Evolutionary conservation across 1,284 basidiomycete species (phyloP).

Genomic region (Cutaneotrichosporon spelunceum): DNA sequence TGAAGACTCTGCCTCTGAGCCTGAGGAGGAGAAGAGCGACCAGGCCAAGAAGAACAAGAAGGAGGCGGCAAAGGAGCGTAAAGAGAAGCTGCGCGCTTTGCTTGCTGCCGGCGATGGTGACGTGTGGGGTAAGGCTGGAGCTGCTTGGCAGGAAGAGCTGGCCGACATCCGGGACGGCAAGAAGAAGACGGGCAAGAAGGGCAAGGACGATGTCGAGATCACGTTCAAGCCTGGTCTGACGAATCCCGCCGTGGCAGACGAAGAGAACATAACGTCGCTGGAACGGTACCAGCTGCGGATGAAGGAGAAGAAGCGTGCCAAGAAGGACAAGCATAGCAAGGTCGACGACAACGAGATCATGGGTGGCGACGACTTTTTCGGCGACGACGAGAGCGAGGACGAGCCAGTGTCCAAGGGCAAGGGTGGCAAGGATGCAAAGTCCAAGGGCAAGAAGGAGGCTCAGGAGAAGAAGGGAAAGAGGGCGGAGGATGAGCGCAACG

Average conservation of each 20-base stretch:
- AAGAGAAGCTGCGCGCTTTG: conserved; percentile 67
- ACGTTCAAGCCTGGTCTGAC: conserved; percentile 84
- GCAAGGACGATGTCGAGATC: conserved; percentile 71
- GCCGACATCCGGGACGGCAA: conserved; percentile 53
- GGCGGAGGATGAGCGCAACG: conserved; percentile 26
- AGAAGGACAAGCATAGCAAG: conserved; percentile 52
- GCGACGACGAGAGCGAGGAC: conserved; percentile 45
- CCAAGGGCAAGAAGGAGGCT: conserved; percentile 10
- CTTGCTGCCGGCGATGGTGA: conserved; percentile 59
- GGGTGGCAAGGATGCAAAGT: conserved; percentile 7
- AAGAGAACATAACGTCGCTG: conserved; percentile 71
- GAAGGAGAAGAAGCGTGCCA: conserved; percentile 72
- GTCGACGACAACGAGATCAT: conserved; percentile 13
- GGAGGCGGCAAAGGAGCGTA: conserved; percentile 50
- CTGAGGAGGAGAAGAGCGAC: conserved; percentile 35
- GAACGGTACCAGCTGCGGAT: conserved; percentile 76
- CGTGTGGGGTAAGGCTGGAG: conserved; percentile 65
- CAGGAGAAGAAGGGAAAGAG: conserved; percentile 9
- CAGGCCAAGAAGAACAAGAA: conserved; percentile 51
- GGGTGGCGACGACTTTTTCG: conserved; percentile 69
- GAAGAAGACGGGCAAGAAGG: conserved; percentile 21
- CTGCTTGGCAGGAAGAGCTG: conserved; percentile 29
- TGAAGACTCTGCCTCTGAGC: conserved; percentile 53
- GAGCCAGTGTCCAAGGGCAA: conserved; percentile 8
- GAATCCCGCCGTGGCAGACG: conserved; percentile 49